Evolutionary conservation across 129 eudicot genomes (phyloP), one percentile per base, ranked within the genome.

Genomic region (Escallonia herrerae): DNA sequence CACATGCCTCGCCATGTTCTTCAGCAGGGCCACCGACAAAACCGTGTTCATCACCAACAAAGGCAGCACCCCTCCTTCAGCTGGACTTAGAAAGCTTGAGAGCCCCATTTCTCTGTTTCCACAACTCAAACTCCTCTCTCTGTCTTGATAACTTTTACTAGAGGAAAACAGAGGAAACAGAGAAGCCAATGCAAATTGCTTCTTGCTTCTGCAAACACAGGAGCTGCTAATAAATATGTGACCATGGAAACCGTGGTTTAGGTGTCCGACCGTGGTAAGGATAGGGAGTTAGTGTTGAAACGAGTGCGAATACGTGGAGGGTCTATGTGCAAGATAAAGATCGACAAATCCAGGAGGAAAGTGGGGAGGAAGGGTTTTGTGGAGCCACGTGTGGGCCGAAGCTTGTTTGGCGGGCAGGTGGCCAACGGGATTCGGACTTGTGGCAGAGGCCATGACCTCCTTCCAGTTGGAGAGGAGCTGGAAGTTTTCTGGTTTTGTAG

Each of bases 51-150:
- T 78, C 10, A 78, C 77, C 13, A 84, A 51, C 43, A 75, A 46
- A 1, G 83, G 90, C 6, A 80, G 73, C 62, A 84, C 71, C 2
- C 90, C 90, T 2, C 90, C 90, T 67, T 84, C 90, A 15, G 72
- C 48, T 48, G 83, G 79, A 42, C 77, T 68, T 3, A 73, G 81
- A 7, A 84, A 73, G 56, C 65, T 80, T 39, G 81, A 71, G n/a
- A 84, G 60, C 5, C 90, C 86, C 90, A 84, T 84, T n/a, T 10
- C 2, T 15, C 33, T 49, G 40, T 5, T 46, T 68, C 33, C 33
- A 52, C 38, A 46, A 49, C 45, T 9, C 3, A 13, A 7, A 6
- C 10, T n/a, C 8, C 4, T 43, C 37, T 9, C 60, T 38, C 9
- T 43, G 49, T 14, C 42, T 41, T 38, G 15, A 50, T 12, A 45